These are phyloP conservation scores for Geosmithia morbida DNA, from an alignment of 2,329 filamentous ascomycete species.

Conservation along the genomic window DNA sequence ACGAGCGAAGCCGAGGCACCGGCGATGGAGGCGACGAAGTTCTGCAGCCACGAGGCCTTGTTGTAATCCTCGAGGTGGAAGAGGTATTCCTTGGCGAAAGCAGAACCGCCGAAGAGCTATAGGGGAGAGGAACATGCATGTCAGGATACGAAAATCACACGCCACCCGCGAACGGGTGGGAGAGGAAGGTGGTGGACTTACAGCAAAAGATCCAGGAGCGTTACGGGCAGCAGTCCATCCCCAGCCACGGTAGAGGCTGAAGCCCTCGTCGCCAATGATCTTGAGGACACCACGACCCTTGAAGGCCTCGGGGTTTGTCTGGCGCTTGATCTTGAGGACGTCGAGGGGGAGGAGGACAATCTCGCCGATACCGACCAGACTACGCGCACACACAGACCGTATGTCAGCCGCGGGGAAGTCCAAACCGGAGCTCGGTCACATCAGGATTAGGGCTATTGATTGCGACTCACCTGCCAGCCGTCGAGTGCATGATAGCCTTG, in stretches of 20 bases:
- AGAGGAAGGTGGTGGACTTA: constrained; percentile 29
- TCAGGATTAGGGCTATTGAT: too few species aligned
- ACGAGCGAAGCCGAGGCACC: constrained; percentile 91
- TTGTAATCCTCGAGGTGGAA: constrained; percentile 91
- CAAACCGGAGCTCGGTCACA: too few species aligned
- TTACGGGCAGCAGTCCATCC: constrained; percentile 97
- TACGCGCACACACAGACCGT: constrained; percentile 16
- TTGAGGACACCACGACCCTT: constrained; percentile 78
- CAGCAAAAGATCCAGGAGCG: constrained; percentile 90
- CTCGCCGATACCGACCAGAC: constrained; percentile 92
- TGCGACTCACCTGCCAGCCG: constrained; percentile 77
- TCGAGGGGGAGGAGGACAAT: constrained; percentile 90
- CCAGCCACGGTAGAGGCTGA: constrained; percentile 90
- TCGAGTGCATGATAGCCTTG: constrained; percentile 96
- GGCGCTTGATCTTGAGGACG: constrained; percentile 97
- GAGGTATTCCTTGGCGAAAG: constrained; percentile 93
- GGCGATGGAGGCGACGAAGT: constrained; percentile 91
- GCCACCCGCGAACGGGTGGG: neutral
- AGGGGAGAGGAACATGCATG: neutral
- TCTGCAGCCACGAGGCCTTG: constrained; percentile 83
- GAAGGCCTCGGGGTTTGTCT: constrained; percentile 98
- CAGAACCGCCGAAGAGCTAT: constrained; percentile 93
- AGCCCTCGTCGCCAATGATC: constrained; percentile 88
- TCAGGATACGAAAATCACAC: constrained; percentile 5
- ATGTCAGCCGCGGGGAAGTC: neutral